These are phyloP conservation scores for Zopfia rhizophila DNA, from an alignment of 2,329 filamentous ascomycete species.

Conservation along the genomic window DNA sequence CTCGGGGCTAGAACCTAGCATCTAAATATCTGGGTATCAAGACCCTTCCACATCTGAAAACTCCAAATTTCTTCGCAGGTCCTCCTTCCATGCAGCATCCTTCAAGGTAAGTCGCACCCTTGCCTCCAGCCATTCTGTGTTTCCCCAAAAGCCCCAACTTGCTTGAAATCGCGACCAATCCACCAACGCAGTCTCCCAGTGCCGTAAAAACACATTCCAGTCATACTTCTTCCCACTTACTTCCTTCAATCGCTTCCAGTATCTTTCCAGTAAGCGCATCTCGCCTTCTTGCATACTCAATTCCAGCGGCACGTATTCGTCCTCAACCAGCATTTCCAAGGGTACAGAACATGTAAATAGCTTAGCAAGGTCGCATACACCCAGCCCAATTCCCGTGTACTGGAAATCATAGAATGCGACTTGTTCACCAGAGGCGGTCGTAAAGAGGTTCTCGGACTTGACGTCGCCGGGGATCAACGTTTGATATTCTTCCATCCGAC, in stretches of 20 bases:
- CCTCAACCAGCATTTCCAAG: conserved; percentile 58
- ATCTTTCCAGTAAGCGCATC: conserved; percentile 61
- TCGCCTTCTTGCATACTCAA: conserved; percentile 65
- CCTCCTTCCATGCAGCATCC: conserved; percentile 32
- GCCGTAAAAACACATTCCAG: conserved; percentile 65
- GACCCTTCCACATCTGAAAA: conserved; percentile 5
- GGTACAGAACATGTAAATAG: conserved; percentile 74
- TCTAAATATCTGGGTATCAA: no score
- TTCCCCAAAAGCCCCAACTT: conserved; percentile 51
- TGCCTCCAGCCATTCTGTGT: conserved; percentile 48
- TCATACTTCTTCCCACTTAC: conserved; percentile 56
- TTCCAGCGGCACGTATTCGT: conserved; percentile 45
- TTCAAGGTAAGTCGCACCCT: conserved; percentile 40
- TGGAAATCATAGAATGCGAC: conserved; percentile 77
- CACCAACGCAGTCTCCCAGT: conserved; percentile 74
- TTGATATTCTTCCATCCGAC: conserved; percentile 55
- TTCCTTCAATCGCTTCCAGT: conserved; percentile 54
- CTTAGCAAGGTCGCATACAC: conserved; percentile 74
- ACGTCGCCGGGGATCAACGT: conserved; percentile 75
- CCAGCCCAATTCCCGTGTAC: conserved; percentile 71
- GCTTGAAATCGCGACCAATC: conserved; percentile 68
- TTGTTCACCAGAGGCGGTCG: conserved; percentile 57
- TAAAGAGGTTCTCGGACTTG: conserved; percentile 75
- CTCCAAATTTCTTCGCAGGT: conserved; percentile 23
- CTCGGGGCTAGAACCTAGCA: no score